Conservation (phyloP, 2,329 filamentous ascomycete genomes). For the Amylocarpus encephaloides region DNA sequence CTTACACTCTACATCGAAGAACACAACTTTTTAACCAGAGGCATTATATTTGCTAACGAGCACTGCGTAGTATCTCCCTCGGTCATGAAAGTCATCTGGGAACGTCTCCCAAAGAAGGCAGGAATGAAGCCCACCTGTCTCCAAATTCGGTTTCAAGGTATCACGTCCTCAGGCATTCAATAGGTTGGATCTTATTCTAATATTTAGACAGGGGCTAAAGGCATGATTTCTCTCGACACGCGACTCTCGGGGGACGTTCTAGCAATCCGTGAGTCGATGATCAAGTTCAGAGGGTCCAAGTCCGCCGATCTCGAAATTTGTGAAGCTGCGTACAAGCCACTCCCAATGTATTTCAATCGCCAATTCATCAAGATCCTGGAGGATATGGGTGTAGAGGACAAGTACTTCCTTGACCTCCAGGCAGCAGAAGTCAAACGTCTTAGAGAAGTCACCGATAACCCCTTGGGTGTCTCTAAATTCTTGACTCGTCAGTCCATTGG, state of each 20-base stretch:
- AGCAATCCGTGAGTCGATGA: constrained; percentile 66
- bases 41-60: neutral
- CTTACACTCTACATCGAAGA: neutral
- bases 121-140: constrained; percentile 54
- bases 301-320: constrained; percentile 62
- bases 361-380: constrained; percentile 83
- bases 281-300: constrained; percentile 61
- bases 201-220: constrained; percentile 54
- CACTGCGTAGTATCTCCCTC: constrained; percentile 45
- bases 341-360: constrained; percentile 67
- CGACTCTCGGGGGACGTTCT: constrained; percentile 52
- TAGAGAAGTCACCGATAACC: constrained; percentile 49
- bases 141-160: constrained; percentile 65
- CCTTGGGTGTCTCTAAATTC: constrained; percentile 59
- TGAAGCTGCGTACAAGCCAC: constrained; percentile 58
- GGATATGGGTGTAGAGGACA: constrained; percentile 56
- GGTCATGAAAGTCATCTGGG: constrained; percentile 56
- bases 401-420: constrained; percentile 61
- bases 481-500: constrained; percentile 57
- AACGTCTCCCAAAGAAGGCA: constrained; percentile 38
- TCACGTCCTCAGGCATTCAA: neutral
- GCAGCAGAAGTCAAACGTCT: constrained; percentile 53
- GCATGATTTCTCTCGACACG: constrained; percentile 67
- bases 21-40: neutral
- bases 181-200: neutral